These are phyloP conservation scores for Erythrophleum fordii DNA, from an alignment of 306 rosid species.

Conservation along the genomic window DNA sequence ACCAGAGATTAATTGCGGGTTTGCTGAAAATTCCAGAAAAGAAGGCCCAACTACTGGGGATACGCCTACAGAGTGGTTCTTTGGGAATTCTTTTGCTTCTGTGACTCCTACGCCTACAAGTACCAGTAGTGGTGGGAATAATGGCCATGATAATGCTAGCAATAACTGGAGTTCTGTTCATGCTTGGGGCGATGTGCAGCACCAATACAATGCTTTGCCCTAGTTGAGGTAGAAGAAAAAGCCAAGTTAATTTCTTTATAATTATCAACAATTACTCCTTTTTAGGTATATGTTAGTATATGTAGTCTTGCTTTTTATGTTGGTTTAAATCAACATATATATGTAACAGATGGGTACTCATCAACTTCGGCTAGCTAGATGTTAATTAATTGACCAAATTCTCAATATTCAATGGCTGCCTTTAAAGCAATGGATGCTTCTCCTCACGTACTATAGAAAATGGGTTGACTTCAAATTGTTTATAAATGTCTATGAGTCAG, in stretches of 20 bases:
- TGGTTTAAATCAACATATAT: slow-evolving; percentile 31
- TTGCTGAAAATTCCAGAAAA: slow-evolving; percentile 49
- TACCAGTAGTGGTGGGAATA: slow-evolving; percentile 45
- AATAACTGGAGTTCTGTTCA: slow-evolving; percentile 49
- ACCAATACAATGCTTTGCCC: slow-evolving; percentile 80
- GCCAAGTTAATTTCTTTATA: slow-evolving; percentile 10
- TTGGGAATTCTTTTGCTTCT: slow-evolving; percentile 67
- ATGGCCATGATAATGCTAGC: slow-evolving; percentile 39
- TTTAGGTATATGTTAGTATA: slow-evolving; percentile 41
- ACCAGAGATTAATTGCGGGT: slow-evolving; percentile 31
- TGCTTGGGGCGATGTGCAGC: slow-evolving; percentile 83
- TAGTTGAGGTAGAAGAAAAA: slow-evolving; percentile 38
- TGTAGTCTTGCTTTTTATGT: slow-evolving; percentile 24
- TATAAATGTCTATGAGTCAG: neutral
- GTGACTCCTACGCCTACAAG: slow-evolving; percentile 59
- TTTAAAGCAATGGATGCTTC: neutral
- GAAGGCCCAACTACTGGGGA: slow-evolving; percentile 27
- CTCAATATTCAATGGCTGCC: neutral
- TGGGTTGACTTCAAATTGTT: slow-evolving; percentile 16
- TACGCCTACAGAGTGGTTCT: slow-evolving; percentile 80
- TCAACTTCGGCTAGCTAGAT: slow-evolving; percentile 24
- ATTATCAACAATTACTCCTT: slow-evolving; percentile 15
- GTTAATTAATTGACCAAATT: slow-evolving; percentile 2
- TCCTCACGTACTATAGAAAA: neutral
- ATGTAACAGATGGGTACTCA: slow-evolving; percentile 40